Evolutionary conservation across 805 yeast genomes (phyloP).

Genomic region (Starmera quercuum): DNA sequence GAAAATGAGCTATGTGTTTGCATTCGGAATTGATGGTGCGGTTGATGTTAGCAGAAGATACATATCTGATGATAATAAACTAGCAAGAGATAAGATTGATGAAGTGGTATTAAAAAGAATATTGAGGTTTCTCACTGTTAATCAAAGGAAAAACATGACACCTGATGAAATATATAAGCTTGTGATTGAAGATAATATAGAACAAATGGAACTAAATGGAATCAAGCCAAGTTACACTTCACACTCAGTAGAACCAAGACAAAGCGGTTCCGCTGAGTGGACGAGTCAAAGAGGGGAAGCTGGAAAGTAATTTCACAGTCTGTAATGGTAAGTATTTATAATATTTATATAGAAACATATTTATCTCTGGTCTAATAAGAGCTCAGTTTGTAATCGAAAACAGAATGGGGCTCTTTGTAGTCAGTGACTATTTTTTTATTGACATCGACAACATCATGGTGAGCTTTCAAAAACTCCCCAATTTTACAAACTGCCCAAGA

Average conservation of each 20-base stretch:
- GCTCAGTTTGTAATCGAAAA: slow-evolving; percentile 11
- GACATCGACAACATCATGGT: slow-evolving; percentile 24
- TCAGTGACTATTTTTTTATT: slow-evolving; percentile 10
- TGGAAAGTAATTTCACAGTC: too few relatives aligned
- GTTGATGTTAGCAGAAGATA: slow-evolving; percentile 68
- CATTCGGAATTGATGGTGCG: slow-evolving; percentile 52
- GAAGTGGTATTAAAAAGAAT: slow-evolving; percentile 31
- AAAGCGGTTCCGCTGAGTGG: slow-evolving; percentile 77
- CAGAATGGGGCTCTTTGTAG: slow-evolving; percentile 10
- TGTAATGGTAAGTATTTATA: not conserved
- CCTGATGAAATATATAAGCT: slow-evolving; percentile 30
- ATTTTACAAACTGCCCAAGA: slow-evolving; percentile 42
- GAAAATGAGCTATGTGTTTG: slow-evolving; percentile 83
- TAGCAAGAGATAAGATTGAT: slow-evolving; percentile 39
- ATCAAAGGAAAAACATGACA: slow-evolving; percentile 21
- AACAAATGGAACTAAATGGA: slow-evolving; percentile 22
- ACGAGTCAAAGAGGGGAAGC: slow-evolving; percentile 70
- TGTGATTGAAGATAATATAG: slow-evolving; percentile 29
- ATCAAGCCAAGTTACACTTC: slow-evolving; percentile 4
- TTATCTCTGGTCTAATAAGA: slow-evolving; percentile 2
- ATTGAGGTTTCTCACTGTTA: slow-evolving; percentile 29
- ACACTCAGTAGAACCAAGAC: slow-evolving; percentile 34
- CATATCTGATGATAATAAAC: slow-evolving; percentile 34
- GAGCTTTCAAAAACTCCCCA: slow-evolving; percentile 30
- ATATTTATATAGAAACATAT: not conserved